phyloP scores from a whole-genome alignment of 1,284 basidiomycete species.

The Cutaneotrichosporon cyanovorans region DNA sequence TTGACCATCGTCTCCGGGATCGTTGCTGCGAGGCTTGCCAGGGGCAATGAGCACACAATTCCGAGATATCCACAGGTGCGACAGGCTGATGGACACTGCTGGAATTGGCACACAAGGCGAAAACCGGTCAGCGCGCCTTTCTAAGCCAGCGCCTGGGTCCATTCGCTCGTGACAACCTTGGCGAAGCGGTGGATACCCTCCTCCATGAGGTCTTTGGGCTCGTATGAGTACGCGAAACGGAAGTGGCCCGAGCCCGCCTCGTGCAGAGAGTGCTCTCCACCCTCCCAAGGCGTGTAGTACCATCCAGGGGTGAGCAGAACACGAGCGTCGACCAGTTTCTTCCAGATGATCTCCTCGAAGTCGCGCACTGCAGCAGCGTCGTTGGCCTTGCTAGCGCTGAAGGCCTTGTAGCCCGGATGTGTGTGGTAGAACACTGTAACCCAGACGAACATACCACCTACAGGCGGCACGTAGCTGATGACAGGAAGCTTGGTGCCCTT shows the following conservation, averaged over 20 bases:
- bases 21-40: too few species aligned
- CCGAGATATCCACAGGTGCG: too few species aligned
- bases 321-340: constrained; percentile 13
- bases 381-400: neutral
- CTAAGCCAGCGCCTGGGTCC: constrained; percentile 1
- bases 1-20: too few species aligned
- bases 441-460: constrained; percentile 39
- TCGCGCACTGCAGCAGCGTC: constrained; percentile 8
- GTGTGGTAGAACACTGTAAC: constrained; percentile 21
- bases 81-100: too few species aligned
- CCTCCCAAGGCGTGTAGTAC: constrained; percentile 23
- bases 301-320: constrained; percentile 25
- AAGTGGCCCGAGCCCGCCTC: constrained; percentile 20
- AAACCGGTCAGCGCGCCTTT: too few species aligned
- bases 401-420: constrained; percentile 13
- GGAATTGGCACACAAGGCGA: too few species aligned
- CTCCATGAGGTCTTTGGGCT: constrained; percentile 17
- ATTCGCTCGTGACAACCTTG: constrained; percentile 14
- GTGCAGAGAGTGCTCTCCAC: constrained; percentile 9
- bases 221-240: constrained; percentile 23
- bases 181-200: constrained; percentile 21
- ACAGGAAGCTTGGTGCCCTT: constrained; percentile 27
- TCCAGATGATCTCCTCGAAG: constrained; percentile 23
- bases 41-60: too few species aligned
- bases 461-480: constrained; percentile 60